phyloP scores from a whole-genome alignment of 202 grass and related monocot genomes.

The Zoysia matrella region DNA sequence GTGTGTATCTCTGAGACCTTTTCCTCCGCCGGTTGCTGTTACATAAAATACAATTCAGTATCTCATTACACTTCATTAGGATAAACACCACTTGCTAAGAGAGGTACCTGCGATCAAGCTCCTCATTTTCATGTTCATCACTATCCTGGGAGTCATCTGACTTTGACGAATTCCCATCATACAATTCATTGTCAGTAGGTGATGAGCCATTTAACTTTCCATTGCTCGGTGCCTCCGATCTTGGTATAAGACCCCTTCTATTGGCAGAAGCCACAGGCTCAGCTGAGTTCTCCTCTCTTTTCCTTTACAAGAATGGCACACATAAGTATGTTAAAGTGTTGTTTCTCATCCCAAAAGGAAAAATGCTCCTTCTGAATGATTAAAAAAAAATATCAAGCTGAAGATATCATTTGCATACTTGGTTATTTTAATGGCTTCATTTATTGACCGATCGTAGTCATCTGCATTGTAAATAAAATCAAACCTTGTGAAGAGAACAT shows the following conservation, averaged over 20 bases:
- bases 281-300: slow-evolving; percentile 67
- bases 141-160: slow-evolving; percentile 86
- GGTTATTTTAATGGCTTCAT: slow-evolving; percentile 50
- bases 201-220: slow-evolving; percentile 73
- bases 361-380: not conserved
- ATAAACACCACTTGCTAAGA: not conserved
- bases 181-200: slow-evolving; percentile 45
- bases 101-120: slow-evolving; percentile 83
- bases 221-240: slow-evolving; percentile 73
- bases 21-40: slow-evolving; percentile 84
- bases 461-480: slow-evolving; percentile 65
- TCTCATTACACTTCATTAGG: slow-evolving; percentile 1
- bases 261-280: slow-evolving; percentile 59
- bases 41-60: slow-evolving; percentile 42
- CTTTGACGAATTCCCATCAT: slow-evolving; percentile 72
- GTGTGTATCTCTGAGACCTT: slow-evolving; percentile 81
- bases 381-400: slow-evolving; percentile 21
- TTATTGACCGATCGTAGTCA: slow-evolving; percentile 99
- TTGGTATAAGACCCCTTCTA: slow-evolving; percentile 63
- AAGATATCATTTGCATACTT: slow-evolving; percentile 51
- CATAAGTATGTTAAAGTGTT: slow-evolving; percentile 26
- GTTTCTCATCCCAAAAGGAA: not conserved
- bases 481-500: slow-evolving; percentile 44
- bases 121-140: slow-evolving; percentile 77
- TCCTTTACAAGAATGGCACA: slow-evolving; percentile 56